Evolutionary conservation across 352 stramenopile genomes (phyloP), one percentile per base, ranked within the genome.

Genomic region (Globisporangium abappressorium): DNA sequence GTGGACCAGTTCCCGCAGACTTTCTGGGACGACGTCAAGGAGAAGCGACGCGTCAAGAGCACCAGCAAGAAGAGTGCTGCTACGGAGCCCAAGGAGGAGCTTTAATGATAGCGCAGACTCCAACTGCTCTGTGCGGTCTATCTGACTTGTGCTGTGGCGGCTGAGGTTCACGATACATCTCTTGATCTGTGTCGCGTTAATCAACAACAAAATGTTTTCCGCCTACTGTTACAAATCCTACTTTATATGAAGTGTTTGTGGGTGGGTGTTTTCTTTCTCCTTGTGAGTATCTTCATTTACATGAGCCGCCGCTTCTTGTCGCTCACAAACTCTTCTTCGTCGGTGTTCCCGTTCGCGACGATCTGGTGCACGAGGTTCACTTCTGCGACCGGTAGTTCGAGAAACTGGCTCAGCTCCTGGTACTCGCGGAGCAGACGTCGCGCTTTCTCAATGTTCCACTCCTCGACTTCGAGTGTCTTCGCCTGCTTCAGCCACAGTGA

Each of bases 381-480:
- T 66, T 93, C 87, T 3, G 74, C 70, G n/a, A 76, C 65, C 20
- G 87, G 85, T 2, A 95, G 68, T 54, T 91, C 73, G 8, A 95
- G 57, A 30, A 90, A 95, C 54, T 82, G 76, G 28, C 75, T 70
- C 14, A 95, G 73, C 20, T 93, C 87, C 6, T 76, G 64, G 33
- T 79, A 78, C 43, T 89, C 75, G 30, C 58, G 75, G n/a, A 73
- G 66, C 38, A 92, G 57, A 6, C 76, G 76, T 3, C 67, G 67
- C 46, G 76, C 80, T 59, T 80, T 79, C 47, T 85, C 81, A 5
- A 87, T 57, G 71, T 92, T 88, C 79, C 81, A 90, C 64, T 89
- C 75, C 51, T 95, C 83, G 0, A 79, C 76, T 58, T 92, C 82
- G 7, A 95, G 66, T 33, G 69, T 68, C 69, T 93, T 92, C 3